Evolutionary conservation across 176 grass and related monocot genomes (phyloP).

Genomic region (Triticum dicoccoides): DNA sequence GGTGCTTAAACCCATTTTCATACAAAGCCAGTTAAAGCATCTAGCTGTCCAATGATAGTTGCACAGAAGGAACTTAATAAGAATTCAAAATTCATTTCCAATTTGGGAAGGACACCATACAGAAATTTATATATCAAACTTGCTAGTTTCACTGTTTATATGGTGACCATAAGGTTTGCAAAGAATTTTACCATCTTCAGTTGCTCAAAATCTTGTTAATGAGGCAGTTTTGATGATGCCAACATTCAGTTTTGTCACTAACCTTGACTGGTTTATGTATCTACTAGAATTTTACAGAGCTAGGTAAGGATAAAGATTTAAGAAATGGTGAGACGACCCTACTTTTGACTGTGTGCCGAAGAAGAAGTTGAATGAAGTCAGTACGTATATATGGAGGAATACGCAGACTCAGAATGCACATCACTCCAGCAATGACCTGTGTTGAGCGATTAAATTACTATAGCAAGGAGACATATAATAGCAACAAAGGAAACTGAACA

Average conservation of each 20-base stretch:
- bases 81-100: background rate
- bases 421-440: conserved; percentile 76
- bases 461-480: conserved; percentile 23
- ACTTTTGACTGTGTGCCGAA: conserved; percentile 84
- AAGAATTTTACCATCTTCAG: background rate
- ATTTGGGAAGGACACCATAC: conserved; percentile 12
- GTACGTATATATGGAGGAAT: conserved; percentile 87
- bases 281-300: background rate
- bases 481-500: conserved; percentile 26
- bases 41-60: background rate
- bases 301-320: background rate
- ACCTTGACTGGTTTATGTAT: background rate
- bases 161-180: background rate
- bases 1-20: background rate
- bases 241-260: background rate
- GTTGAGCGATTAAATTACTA: conserved; percentile 25
- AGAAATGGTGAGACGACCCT: conserved; percentile 29
- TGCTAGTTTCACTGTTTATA: background rate
- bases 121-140: background rate
- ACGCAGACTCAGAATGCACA: conserved; percentile 60
- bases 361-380: conserved; percentile 74
- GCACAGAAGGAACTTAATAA: background rate
- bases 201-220: background rate
- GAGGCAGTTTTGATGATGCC: background rate
- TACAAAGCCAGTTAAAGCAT: conserved; percentile 10